A percentile compares a stretch with the other conserved stretches of the same genome.
phyloP scores from a whole-genome alignment of 106 monocot genomes.

The Xerophyta viscosa region DNA sequence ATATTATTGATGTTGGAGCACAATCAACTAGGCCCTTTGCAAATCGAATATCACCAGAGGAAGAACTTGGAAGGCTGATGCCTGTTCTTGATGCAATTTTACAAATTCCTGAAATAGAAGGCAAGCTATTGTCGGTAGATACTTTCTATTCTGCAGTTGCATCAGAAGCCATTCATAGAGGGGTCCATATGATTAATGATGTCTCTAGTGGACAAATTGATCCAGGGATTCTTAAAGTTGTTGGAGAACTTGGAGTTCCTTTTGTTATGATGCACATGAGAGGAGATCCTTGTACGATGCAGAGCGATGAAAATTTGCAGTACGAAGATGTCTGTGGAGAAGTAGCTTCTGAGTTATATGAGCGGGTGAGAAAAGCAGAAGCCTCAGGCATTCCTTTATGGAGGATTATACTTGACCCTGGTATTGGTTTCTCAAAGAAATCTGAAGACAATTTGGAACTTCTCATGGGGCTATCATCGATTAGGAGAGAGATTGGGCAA shows the following conservation, averaged over 20 bases:
- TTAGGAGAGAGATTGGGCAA: constrained; percentile 43
- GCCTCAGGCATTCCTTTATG: constrained; percentile 69
- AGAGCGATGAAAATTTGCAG: constrained; percentile 44
- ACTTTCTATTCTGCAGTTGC: constrained; percentile 90
- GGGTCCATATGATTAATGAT: constrained; percentile 86
- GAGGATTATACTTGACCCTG: constrained; percentile 81
- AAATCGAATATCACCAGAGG: constrained; percentile 35
- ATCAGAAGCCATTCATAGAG: constrained; percentile 60
- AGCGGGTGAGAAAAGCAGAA: constrained; percentile 55
- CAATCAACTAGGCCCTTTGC: constrained; percentile 88
- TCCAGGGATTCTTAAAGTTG: constrained; percentile 45
- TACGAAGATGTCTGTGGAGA: constrained; percentile 70
- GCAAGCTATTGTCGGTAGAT: constrained; percentile 76
- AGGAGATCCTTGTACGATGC: constrained; percentile 92
- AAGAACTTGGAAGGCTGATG: constrained; percentile 70
- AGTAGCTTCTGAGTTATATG: constrained; percentile 56
- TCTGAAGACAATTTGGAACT: constrained; percentile 62
- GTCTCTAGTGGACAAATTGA: constrained; percentile 82
- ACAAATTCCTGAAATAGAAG: constrained; percentile 62
- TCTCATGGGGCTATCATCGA: constrained; percentile 37
- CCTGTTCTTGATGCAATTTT: constrained; percentile 66
- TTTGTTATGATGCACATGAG: constrained; percentile 88
- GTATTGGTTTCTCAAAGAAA: constrained; percentile 84
- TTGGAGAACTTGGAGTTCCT: constrained; percentile 54
- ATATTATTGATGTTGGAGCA: constrained; percentile 88